phyloP scores from a whole-genome alignment of 148 eudicot species.

The Rhododendron williamsianum region DNA sequence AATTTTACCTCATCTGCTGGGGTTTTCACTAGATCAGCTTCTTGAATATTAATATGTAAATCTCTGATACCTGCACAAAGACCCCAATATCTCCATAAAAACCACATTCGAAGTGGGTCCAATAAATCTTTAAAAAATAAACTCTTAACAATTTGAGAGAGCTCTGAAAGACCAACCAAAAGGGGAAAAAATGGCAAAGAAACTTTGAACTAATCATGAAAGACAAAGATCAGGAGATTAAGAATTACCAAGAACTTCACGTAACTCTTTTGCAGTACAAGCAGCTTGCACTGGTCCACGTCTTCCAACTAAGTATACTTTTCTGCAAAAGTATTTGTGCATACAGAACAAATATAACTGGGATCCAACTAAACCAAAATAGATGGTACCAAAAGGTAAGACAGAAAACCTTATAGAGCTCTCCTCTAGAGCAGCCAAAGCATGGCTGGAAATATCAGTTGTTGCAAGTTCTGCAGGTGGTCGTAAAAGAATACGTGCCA shows the following conservation, averaged over 20 bases:
- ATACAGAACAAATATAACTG: constrained; percentile 4
- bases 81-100: background rate
- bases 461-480: constrained; percentile 61
- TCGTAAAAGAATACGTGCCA: constrained; percentile 76
- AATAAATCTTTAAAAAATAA: background rate
- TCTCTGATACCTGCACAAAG: constrained; percentile 58
- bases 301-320: constrained; percentile 89
- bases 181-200: background rate
- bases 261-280: constrained; percentile 95
- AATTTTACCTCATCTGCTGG: constrained; percentile 75
- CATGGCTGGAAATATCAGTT: constrained; percentile 85
- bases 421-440: constrained; percentile 63
- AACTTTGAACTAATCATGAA: background rate
- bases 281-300: constrained; percentile 99
- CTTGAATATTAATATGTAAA: constrained; percentile 52
- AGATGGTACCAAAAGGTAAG: background rate
- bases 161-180: background rate
- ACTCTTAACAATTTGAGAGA: background rate
- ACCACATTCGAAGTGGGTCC: background rate
- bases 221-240: background rate
- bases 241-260: constrained; percentile 78
- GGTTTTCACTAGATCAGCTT: constrained; percentile 63
- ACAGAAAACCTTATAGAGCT: constrained; percentile 68
- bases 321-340: constrained; percentile 40
- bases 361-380: background rate